Evolutionary conservation across 345 rosid genomes (phyloP).

Genomic region (Schrenkiella parvula): DNA sequence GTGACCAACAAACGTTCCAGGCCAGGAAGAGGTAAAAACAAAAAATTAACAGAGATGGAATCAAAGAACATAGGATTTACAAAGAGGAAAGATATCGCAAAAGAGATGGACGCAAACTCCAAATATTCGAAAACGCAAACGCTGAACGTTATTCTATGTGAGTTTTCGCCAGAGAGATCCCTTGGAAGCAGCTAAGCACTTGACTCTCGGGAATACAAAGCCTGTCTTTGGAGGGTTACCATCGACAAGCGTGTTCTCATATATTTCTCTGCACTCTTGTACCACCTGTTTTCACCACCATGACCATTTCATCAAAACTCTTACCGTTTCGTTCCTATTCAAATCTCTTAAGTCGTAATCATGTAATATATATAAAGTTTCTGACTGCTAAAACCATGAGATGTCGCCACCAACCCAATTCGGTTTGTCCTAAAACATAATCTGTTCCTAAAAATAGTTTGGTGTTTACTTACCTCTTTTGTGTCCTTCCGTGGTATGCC

Average conservation of each 20-base stretch:
- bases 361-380: background rate
- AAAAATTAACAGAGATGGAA: background rate
- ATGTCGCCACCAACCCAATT: background rate
- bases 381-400: background rate
- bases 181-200: slow-evolving; percentile 67
- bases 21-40: background rate
- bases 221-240: slow-evolving; percentile 90
- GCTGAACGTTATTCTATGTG: slow-evolving; percentile 15
- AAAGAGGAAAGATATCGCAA: slow-evolving; percentile 8
- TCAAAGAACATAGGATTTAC: slow-evolving; percentile 23
- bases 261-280: slow-evolving; percentile 96
- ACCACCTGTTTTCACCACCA: slow-evolving; percentile 57
- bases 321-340: background rate
- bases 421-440: background rate
- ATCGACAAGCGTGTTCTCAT: slow-evolving; percentile 74
- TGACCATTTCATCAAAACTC: background rate
- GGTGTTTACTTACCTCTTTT: slow-evolving; percentile 78
- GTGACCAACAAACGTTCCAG: slow-evolving; percentile 1
- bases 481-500: slow-evolving; percentile 98
- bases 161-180: slow-evolving; percentile 76
- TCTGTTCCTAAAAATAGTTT: background rate
- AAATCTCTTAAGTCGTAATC: background rate
- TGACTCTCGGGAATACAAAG: slow-evolving; percentile 79
- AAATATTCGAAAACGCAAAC: slow-evolving; percentile 7
- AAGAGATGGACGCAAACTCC: slow-evolving; percentile 20